These are phyloP conservation scores for Scleroderma bovista DNA, from an alignment of 768 basidiomycete species.

Conservation along the genomic window DNA sequence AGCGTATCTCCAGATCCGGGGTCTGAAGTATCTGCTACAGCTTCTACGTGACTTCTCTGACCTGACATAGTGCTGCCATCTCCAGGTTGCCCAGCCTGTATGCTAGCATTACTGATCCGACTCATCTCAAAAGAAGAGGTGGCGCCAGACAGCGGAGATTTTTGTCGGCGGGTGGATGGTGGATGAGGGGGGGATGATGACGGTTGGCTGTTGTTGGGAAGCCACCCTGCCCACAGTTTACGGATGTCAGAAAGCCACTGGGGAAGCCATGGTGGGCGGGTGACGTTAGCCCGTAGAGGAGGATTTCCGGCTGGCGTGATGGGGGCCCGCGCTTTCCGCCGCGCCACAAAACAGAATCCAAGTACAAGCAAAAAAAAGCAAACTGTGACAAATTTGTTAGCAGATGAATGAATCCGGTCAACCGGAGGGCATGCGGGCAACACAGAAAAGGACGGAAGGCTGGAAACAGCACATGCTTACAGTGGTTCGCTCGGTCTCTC, in stretches of 20 bases:
- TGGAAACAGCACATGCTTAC: not conserved
- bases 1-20: no score
- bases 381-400: conserved; percentile 7
- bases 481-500: no score
- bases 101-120: no score
- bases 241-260: conserved; percentile 1
- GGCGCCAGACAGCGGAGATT: no score
- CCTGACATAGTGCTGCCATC: no score
- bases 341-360: conserved; percentile 25
- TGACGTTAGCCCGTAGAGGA: conserved; percentile 1
- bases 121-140: no score
- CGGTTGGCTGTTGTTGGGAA: no score
- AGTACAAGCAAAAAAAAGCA: conserved; percentile 19
- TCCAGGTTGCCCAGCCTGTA: no score
- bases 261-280: not conserved
- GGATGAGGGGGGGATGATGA: no score
- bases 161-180: no score
- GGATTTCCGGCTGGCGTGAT: conserved; percentile 1
- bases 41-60: no score
- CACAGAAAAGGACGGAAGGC: not conserved
- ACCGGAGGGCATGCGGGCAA: not conserved
- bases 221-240: not conserved
- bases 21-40: no score
- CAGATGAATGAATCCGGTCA: not conserved
- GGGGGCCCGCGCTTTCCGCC: conserved; percentile 4